A percentile compares a stretch with the other conserved stretches of the same genome.
Conservation (phyloP, 2,329 filamentous ascomycete genomes). For the Sodiomyces alkalinus region DNA sequence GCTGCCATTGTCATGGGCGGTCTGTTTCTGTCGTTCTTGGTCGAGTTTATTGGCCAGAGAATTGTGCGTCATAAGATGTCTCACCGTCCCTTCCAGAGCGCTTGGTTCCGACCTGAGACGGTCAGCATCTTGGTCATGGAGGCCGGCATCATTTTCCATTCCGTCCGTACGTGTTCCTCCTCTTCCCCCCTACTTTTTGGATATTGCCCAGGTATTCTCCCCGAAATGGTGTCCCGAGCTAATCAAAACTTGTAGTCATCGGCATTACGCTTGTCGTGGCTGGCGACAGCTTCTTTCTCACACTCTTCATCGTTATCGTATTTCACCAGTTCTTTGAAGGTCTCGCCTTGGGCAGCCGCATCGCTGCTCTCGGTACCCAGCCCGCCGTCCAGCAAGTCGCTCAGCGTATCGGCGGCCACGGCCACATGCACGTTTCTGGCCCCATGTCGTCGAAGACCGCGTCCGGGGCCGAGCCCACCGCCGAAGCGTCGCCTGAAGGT, state of each 20-base stretch:
- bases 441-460: slow-evolving; percentile 4
- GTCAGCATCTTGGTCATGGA: slow-evolving; percentile 56
- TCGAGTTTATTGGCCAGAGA: slow-evolving; percentile 53
- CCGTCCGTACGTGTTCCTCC: slow-evolving; percentile 43
- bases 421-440: slow-evolving; percentile 7
- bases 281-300: slow-evolving; percentile 38
- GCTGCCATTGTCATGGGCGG: slow-evolving; percentile 61
- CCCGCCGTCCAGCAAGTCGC: slow-evolving; percentile 2
- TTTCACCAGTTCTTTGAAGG: slow-evolving; percentile 73
- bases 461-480: neutral
- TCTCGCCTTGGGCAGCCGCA: slow-evolving; percentile 56
- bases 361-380: slow-evolving; percentile 39
- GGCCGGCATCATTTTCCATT: slow-evolving; percentile 62
- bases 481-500: neutral
- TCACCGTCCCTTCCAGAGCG: slow-evolving; percentile 10
- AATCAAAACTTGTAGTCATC: slow-evolving; percentile 30
- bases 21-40: slow-evolving; percentile 54
- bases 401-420: slow-evolving; percentile 9
- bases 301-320: slow-evolving; percentile 51
- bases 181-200: too few species aligned
- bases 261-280: slow-evolving; percentile 48
- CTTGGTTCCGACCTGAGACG: slow-evolving; percentile 25
- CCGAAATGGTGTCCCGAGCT: neutral
- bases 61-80: slow-evolving; percentile 25
- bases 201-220: neutral